Evolutionary conservation across 495 filamentous ascomycete species (phyloP).

Genomic region (Jackrogersella minutella): DNA sequence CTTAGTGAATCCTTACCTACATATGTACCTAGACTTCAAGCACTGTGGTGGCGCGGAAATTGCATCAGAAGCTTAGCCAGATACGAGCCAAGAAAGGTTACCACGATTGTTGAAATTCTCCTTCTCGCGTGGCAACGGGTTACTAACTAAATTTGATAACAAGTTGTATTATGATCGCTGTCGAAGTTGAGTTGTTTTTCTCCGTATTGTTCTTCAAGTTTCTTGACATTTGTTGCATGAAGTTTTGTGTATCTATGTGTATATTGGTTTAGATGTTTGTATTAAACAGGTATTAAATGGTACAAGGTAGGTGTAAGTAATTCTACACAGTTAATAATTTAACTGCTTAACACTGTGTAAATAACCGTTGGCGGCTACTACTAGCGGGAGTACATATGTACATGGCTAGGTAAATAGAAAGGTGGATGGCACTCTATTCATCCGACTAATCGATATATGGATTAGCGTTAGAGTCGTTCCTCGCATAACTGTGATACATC

Average conservation of each 20-base stretch:
- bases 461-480: conserved; percentile 26
- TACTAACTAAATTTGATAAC: background rate
- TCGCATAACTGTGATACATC: conserved; percentile 36
- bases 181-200: background rate
- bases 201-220: background rate
- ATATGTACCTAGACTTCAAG: background rate
- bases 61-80: conserved; percentile 15
- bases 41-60: conserved; percentile 15
- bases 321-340: too few species aligned
- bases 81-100: background rate
- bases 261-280: too few species aligned
- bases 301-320: too few species aligned
- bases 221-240: too few species aligned
- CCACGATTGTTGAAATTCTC: conserved; percentile 7
- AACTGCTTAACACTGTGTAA: too few species aligned
- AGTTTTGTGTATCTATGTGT: too few species aligned
- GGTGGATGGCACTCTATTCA: conserved; percentile 12
- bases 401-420: conserved; percentile 8
- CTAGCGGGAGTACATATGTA: too few species aligned
- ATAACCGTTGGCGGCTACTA: too few species aligned
- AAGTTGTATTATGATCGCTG: background rate
- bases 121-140: background rate
- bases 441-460: conserved; percentile 13
- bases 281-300: too few species aligned
- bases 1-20: background rate